Conservation (phyloP, 768 basidiomycete species). For the Austroboletus eburneus region DNA sequence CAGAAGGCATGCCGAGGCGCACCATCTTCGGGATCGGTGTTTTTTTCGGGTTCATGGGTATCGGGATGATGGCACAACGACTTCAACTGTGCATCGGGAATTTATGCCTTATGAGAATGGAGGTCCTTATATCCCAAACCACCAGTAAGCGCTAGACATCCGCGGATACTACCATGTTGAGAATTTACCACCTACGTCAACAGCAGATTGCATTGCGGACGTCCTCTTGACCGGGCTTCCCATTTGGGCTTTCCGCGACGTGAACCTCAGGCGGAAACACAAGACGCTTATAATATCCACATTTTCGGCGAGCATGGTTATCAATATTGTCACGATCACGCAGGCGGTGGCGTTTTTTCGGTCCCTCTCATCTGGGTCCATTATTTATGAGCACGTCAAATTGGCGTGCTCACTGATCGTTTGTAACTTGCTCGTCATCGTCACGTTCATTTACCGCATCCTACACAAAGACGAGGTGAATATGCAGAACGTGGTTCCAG, state of each 20-base stretch:
- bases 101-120: conserved; percentile 8
- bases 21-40: conserved; percentile 7
- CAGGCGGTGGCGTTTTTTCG: conserved; percentile 8
- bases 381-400: conserved; percentile 21
- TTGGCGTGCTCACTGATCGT: conserved; percentile 6
- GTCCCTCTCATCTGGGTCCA: conserved; percentile 4
- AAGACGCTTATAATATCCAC: conserved; percentile 16
- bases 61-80: conserved; percentile 7
- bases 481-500: background rate
- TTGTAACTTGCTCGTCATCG: conserved; percentile 13
- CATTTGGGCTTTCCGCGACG: conserved; percentile 10
- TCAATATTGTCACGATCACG: conserved; percentile 16
- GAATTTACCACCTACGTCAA: background rate
- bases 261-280: conserved; percentile 13
- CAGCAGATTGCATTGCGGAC: conserved; percentile 23
- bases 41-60: conserved; percentile 14
- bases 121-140: conserved; percentile 14
- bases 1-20: conserved; percentile 7
- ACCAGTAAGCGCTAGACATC: conserved; percentile 14
- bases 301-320: conserved; percentile 19
- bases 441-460: conserved; percentile 8
- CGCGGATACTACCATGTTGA: background rate
- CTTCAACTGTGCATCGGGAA: background rate
- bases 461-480: background rate
- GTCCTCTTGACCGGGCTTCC: conserved; percentile 20